Conservation (phyloP, 202 grass and related monocot species). For the Eragrostis tef region DNA sequence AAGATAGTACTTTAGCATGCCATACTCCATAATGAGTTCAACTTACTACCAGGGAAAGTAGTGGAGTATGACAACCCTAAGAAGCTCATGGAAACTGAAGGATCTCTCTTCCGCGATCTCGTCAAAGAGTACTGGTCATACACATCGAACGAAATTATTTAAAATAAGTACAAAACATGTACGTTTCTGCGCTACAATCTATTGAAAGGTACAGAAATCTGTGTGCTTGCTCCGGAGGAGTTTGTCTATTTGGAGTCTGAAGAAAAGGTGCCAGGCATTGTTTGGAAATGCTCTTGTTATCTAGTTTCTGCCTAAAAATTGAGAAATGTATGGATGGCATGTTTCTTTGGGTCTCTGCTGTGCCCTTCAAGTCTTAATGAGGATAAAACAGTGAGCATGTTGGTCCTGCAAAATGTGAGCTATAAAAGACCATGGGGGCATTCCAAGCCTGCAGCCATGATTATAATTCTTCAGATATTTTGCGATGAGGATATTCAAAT, state of each 20-base stretch:
- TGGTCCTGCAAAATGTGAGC: not conserved
- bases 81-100: slow-evolving; percentile 84
- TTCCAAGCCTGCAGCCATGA: not conserved
- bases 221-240: too few relatives aligned
- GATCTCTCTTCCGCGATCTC: slow-evolving; percentile 68
- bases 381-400: not conserved
- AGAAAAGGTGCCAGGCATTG: not conserved
- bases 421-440: not conserved
- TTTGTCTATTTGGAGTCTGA: too few relatives aligned
- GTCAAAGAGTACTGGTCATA: slow-evolving; percentile 89
- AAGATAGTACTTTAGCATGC: not conserved
- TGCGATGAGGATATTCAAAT: not conserved
- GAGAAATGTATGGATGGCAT: not conserved
- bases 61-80: slow-evolving; percentile 70
- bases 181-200: too few relatives aligned
- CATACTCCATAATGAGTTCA: not conserved
- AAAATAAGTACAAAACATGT: not conserved
- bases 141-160: slow-evolving; percentile 50
- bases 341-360: not conserved
- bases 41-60: slow-evolving; percentile 54
- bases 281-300: not conserved
- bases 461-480: not conserved
- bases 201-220: too few relatives aligned
- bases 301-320: not conserved
- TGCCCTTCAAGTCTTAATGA: not conserved